Conservation (phyloP, 208 protist species). For the Tetramitus jugosus region DNA sequence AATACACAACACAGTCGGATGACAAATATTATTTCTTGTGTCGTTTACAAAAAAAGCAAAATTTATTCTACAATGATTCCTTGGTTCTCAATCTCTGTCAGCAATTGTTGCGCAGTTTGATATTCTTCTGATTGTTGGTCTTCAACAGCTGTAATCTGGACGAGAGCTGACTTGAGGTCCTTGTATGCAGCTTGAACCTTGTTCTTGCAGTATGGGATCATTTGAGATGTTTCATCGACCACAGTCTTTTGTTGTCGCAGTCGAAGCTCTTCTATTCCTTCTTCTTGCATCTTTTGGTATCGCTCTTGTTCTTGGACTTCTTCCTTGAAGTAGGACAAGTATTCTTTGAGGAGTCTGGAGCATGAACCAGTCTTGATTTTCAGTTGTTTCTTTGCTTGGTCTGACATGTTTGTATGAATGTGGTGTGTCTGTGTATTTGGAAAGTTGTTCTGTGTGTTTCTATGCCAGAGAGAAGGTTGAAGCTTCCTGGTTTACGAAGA, state of each 20-base stretch:
- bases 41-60: too few relatives aligned
- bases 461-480: too few relatives aligned
- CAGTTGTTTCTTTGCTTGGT: conserved; percentile 10
- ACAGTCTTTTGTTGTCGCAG: conserved; percentile 8
- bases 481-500: too few relatives aligned
- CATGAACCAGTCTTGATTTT: background rate
- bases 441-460: too few relatives aligned
- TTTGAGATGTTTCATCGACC: background rate
- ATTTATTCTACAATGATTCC: too few relatives aligned
- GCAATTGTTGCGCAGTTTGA: background rate
- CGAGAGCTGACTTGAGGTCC: background rate
- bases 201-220: background rate
- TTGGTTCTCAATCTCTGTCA: background rate
- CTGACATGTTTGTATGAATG: too few relatives aligned
- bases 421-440: too few relatives aligned
- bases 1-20: too few relatives aligned
- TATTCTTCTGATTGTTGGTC: background rate
- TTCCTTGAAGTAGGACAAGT: background rate
- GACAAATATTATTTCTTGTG: too few relatives aligned
- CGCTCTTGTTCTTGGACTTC: background rate
- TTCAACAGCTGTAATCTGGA: background rate
- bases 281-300: background rate
- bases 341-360: conserved; percentile 7
- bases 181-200: background rate
- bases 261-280: background rate